Base-by-base conservation (phyloP, 176 grass and related monocot species). In the Avena insularis region DNA sequence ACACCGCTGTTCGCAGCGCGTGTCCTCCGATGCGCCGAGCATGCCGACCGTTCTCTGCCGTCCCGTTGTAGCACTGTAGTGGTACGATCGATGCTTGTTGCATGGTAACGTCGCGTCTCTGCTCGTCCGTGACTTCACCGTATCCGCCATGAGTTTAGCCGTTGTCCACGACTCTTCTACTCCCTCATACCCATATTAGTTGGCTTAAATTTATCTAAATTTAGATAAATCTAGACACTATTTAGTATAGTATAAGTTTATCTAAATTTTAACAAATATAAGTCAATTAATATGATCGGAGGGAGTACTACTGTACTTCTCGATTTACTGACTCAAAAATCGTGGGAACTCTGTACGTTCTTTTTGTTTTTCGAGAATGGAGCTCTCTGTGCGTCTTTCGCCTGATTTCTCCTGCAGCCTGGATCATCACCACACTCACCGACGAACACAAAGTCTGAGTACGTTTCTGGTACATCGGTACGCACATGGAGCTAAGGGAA, bases 1-100 rank as follows among this genome's bases (percentile, higher is more conserved):
- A 91, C 90, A 88, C 90, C 86, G 90, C n/a, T 9, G 90, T 63
- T 16, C 12, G 75, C 83, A 54, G 48, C 11, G 66, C 43, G 54
- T 33, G 69, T 20, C 69, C 48, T 87, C 89, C 90, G 90, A 88
- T 85, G 86, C 77, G 21, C 59, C 66, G 65, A 16, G 43, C 79
- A 61, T 21, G 71, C 71, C 89, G 82, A 88, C 86, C 86, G 62
- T 71, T 77, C 17, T 23, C 45, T 49, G 43, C 7, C 9, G 48
- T 33, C 5, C 55, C 63, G 77, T 72, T 33, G 73, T 20, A 64
- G 40, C 5, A 43, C 40, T 7, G 40, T 43, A 43, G 40, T 35
- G 33, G 3, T 7, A 43, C 40, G 40, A 43, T 43, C 6, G 40
- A 35, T 35, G 33, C 33, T 3, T 35, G 40, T 1, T 43, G 40